phyloP scores from a whole-genome alignment of 176 grass and related monocot species.

The Ensete glaucum region DNA sequence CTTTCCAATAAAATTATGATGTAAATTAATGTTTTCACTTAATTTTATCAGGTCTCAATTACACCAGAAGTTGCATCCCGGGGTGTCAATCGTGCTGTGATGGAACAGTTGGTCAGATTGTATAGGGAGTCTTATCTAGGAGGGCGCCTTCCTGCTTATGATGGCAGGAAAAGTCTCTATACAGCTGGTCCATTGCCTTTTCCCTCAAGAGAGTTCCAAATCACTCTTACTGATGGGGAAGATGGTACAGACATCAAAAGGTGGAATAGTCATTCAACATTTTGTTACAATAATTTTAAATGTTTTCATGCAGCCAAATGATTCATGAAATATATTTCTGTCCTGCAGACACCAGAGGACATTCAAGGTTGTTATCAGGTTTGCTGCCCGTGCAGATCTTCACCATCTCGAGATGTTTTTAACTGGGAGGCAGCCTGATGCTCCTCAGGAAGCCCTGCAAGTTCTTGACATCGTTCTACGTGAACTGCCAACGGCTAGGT shows the following conservation, averaged over 20 bases:
- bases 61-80: conserved; percentile 18
- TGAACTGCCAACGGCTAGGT: conserved; percentile 71
- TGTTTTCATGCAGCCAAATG: neutral
- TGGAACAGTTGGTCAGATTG: conserved; percentile 31
- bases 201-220: conserved; percentile 24
- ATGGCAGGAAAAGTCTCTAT: conserved; percentile 47
- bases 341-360: conserved; percentile 46
- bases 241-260: neutral
- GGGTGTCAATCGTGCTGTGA: conserved; percentile 24
- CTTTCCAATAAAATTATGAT: neutral
- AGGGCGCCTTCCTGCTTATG: conserved; percentile 37
- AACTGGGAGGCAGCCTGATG: conserved; percentile 58
- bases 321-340: neutral
- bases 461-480: conserved; percentile 81
- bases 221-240: conserved; percentile 17
- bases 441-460: conserved; percentile 77
- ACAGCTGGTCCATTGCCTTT: conserved; percentile 47
- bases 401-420: conserved; percentile 57
- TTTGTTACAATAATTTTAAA: neutral
- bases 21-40: neutral
- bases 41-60: conserved; percentile 38
- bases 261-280: neutral
- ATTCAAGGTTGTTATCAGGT: conserved; percentile 64
- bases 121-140: conserved; percentile 27
- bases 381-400: conserved; percentile 62